Evolutionary conservation across 2,329 filamentous ascomycete genomes (phyloP), one percentile per base, ranked within the genome.

Genomic region (Periconia sp.): DNA sequence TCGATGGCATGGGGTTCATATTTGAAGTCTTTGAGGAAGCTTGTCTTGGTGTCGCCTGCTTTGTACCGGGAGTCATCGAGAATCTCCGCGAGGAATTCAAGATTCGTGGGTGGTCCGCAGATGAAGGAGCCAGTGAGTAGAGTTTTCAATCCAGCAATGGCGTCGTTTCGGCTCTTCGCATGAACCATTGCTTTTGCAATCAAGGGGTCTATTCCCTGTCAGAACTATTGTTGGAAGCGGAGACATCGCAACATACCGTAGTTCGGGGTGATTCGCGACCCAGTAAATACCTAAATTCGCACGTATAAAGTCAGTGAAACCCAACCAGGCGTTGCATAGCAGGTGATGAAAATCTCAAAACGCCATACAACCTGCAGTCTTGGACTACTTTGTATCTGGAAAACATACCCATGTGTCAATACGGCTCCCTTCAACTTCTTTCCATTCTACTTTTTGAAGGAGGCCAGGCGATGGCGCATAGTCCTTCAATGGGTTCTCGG

Each of bases 331-430:
- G n/a, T n/a, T n/a, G n/a, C n/a, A n/a, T n/a, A n/a, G n/a, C n/a
- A n/a, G n/a, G n/a, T n/a, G n/a, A n/a, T n/a, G n/a, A n/a, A n/a
- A n/a, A n/a, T n/a, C n/a, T n/a, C n/a, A n/a, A n/a, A n/a, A n/a
- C n/a, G n/a, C n/a, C n/a, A n/a, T n/a, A n/a, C n/a, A n/a, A n/a
- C n/a, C n/a, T n/a, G n/a, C n/a, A n/a, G n/a, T n/a, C n/a, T n/a
- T n/a, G n/a, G n/a, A n/a, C n/a, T n/a, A n/a, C n/a, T n/a, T n/a
- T n/a, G n/a, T n/a, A n/a, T n/a, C n/a, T n/a, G n/a, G n/a, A n/a
- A n/a, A n/a, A n/a, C n/a, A n/a, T n/a, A n/a, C 77, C 85, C 85
- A 88, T 0, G 84, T 87, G 59, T 89, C 86, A 23, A 89, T 78
- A 5, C 86, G 78, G 20, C 79, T 74, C 5, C 76, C 76, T 0